These are phyloP conservation scores for Colletotrichum spaethianum DNA, from an alignment of 2,329 filamentous ascomycete species.

Conservation along the genomic window DNA sequence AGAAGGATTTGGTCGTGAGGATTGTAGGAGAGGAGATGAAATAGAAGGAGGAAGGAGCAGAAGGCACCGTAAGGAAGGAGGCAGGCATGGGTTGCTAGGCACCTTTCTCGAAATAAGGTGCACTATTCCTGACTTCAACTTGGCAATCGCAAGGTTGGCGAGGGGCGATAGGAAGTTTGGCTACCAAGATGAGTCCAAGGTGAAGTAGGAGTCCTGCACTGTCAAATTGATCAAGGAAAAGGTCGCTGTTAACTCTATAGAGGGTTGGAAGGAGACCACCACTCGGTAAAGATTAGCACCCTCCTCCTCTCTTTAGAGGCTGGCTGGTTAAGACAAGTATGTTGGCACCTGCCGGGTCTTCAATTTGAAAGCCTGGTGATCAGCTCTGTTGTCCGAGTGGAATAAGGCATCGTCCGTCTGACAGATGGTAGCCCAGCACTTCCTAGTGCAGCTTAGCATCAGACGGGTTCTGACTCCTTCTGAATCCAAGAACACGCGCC, in stretches of 20 bases:
- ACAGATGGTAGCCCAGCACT: neutral
- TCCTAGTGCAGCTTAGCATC: neutral
- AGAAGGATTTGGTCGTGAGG: constrained; percentile 11
- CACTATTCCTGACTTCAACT: neutral
- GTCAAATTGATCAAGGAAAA: constrained; percentile 1
- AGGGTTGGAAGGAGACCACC: constrained; percentile 1
- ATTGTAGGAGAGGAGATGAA: neutral
- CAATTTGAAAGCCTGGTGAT: neutral
- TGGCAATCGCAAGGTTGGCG: neutral
- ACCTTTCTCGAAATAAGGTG: neutral
- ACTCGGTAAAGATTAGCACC: neutral
- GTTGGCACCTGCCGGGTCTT: neutral
- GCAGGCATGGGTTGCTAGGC: neutral
- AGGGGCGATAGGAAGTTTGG: neutral
- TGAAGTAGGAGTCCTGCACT: constrained; percentile 12
- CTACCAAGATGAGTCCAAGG: neutral
- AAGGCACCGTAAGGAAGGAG: constrained; percentile 32
- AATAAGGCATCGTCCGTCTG: neutral
- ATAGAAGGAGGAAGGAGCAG: constrained; percentile 8
- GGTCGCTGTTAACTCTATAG: neutral
- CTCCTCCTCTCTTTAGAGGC: neutral
- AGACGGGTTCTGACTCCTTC: neutral
- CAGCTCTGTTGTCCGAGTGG: neutral
- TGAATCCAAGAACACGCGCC: neutral
- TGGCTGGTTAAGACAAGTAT: neutral